Evolutionary conservation across 306 rosid species (phyloP).

Genomic region (Castanopsis chinensis): DNA sequence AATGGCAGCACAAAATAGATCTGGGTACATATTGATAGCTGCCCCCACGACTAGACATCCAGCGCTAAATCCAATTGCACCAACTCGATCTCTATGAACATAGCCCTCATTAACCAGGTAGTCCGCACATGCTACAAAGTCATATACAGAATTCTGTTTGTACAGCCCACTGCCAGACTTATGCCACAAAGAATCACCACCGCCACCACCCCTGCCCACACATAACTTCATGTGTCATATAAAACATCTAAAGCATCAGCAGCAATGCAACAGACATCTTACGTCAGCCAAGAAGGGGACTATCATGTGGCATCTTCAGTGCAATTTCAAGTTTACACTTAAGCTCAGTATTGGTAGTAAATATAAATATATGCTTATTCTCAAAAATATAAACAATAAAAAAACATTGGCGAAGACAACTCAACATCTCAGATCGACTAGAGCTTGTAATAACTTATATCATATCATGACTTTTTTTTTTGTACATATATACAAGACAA

Average conservation of each 20-base stretch:
- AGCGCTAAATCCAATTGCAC: conserved; percentile 82
- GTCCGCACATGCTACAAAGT: conserved; percentile 75
- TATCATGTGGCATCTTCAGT: neutral
- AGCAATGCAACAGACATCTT: conserved; percentile 5
- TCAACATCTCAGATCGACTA: neutral
- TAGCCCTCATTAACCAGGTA: conserved; percentile 64
- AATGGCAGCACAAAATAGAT: conserved; percentile 73
- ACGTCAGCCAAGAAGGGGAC: neutral
- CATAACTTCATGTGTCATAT: conserved; percentile 13
- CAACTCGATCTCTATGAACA: conserved; percentile 58
- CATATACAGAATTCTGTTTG: conserved; percentile 79
- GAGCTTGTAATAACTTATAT: neutral
- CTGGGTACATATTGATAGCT: conserved; percentile 68
- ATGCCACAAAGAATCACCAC: conserved; percentile 72
- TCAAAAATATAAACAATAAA: neutral
- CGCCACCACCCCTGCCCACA: conserved; percentile 75
- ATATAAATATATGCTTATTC: neutral
- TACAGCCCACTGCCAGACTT: conserved; percentile 61
- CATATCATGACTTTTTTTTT: neutral
- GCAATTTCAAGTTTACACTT: conserved; percentile 6
- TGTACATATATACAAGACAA: neutral
- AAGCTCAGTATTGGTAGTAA: conserved; percentile 10
- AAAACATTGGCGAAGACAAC: neutral
- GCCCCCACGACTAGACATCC: conserved; percentile 85
- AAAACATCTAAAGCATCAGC: conserved; percentile 17